phyloP scores from a whole-genome alignment of 768 basidiomycete genomes.

The Crepidotus variabilis region DNA sequence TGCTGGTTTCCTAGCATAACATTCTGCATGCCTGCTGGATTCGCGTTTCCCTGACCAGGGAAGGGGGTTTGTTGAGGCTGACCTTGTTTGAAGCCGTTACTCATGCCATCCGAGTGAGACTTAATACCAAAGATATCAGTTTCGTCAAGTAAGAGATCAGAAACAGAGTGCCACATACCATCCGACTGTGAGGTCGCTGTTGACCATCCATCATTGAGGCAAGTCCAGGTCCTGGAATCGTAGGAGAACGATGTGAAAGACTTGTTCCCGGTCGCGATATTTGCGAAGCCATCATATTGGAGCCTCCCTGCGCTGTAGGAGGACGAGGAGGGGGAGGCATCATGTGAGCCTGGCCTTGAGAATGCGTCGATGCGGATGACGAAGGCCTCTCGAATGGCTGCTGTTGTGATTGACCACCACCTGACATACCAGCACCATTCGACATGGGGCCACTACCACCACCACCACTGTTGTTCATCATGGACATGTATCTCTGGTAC shows the following conservation, averaged over 20 bases:
- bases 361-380: slow-evolving; percentile 23
- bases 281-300: slow-evolving; percentile 1
- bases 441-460: slow-evolving; percentile 4
- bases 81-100: slow-evolving; percentile 10
- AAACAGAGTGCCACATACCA: slow-evolving; percentile 9
- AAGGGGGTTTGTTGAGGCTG: slow-evolving; percentile 6
- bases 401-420: slow-evolving; percentile 1
- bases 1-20: neutral
- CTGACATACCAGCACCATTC: neutral
- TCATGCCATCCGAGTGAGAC: slow-evolving; percentile 13
- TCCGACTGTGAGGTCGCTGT: slow-evolving; percentile 19
- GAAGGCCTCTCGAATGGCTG: slow-evolving; percentile 14
- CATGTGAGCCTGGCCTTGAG: slow-evolving; percentile 20
- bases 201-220: slow-evolving; percentile 13
- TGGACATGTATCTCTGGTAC: slow-evolving; percentile 17
- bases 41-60: neutral
- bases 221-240: slow-evolving; percentile 20
- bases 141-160: neutral
- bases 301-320: slow-evolving; percentile 16
- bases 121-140: neutral
- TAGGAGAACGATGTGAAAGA: slow-evolving; percentile 27
- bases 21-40: neutral
- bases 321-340: slow-evolving; percentile 28
- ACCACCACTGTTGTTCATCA: slow-evolving; percentile 13
- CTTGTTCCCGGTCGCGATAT: slow-evolving; percentile 25